Conservation (phyloP, 805 yeast species). For the Spathaspora arborariae region DNA sequence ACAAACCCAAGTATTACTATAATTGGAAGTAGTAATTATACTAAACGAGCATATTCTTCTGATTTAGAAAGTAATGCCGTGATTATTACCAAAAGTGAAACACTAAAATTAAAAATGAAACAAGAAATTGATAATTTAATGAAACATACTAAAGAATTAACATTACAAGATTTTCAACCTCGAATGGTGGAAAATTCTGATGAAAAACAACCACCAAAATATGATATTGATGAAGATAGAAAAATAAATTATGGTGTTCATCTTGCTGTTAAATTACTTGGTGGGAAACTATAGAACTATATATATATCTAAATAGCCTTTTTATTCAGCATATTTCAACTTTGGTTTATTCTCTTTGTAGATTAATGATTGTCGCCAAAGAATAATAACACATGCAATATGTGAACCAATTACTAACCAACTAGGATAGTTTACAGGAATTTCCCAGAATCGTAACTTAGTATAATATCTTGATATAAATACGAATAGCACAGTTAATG, state of each 20-base stretch:
- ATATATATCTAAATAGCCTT: neutral
- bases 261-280: conserved; percentile 60
- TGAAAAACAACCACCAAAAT: conserved; percentile 8
- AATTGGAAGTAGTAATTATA: conserved; percentile 91
- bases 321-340: neutral
- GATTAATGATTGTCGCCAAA: neutral
- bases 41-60: conserved; percentile 79
- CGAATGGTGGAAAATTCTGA: conserved; percentile 13
- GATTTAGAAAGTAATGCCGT: conserved; percentile 90
- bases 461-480: neutral
- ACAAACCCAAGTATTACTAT: conserved; percentile 67
- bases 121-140: conserved; percentile 61
- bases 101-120: conserved; percentile 53
- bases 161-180: conserved; percentile 55
- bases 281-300: conserved; percentile 42
- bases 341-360: neutral
- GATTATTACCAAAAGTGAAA: conserved; percentile 63
- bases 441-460: conserved; percentile 1
- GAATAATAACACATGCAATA: neutral
- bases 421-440: conserved; percentile 19
- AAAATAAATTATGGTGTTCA: conserved; percentile 60
- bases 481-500: neutral
- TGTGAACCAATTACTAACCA: conserved; percentile 9
- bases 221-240: conserved; percentile 52
- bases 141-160: conserved; percentile 48